These are phyloP conservation scores for Yarrowia alimentaria DNA, from an alignment of 805 yeast species.

Conservation along the genomic window DNA sequence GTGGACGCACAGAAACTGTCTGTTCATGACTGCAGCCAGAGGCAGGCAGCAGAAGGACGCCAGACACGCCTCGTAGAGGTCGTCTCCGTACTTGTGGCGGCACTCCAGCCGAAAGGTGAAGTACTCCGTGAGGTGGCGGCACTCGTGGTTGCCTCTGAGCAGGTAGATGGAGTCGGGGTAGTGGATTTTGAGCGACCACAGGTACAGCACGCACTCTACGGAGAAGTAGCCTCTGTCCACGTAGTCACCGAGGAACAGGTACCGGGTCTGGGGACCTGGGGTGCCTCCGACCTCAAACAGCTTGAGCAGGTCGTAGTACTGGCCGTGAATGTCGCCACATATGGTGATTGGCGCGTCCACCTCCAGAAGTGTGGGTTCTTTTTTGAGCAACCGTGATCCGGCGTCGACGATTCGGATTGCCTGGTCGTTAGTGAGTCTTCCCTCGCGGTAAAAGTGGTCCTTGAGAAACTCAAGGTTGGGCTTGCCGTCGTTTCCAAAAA, in stretches of 20 bases:
- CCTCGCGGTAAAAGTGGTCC: slow-evolving; percentile 76
- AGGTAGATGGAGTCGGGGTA: slow-evolving; percentile 69
- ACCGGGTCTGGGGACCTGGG: slow-evolving; percentile 65
- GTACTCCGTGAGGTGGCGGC: slow-evolving; percentile 92
- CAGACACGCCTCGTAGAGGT: slow-evolving; percentile 75
- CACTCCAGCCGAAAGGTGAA: slow-evolving; percentile 97
- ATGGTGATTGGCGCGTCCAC: slow-evolving; percentile 93
- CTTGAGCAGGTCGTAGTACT: slow-evolving; percentile 82
- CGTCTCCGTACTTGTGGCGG: slow-evolving; percentile 79
- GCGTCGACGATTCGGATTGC: slow-evolving; percentile 60
- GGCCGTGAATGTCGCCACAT: slow-evolving; percentile 98
- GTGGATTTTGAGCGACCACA: slow-evolving; percentile 72
- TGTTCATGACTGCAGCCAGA: slow-evolving; percentile 77
- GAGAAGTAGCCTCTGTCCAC: slow-evolving; percentile 99
- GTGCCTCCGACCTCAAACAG: slow-evolving; percentile 74
- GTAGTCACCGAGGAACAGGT: slow-evolving; percentile 93
- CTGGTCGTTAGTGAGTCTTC: slow-evolving; percentile 70
- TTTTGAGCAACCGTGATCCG: slow-evolving; percentile 61
- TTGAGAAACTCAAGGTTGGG: slow-evolving; percentile 73
- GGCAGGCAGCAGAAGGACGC: slow-evolving; percentile 86
- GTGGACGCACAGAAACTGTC: slow-evolving; percentile 83
- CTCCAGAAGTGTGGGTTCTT: slow-evolving; percentile 75
- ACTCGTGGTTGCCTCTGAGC: slow-evolving; percentile 96
- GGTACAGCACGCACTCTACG: slow-evolving; percentile 84
- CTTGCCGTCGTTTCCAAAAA: slow-evolving; percentile 59